Conservation (phyloP, 495 filamentous ascomycete species). For the Lasiosphaeriaceae sp. region DNA sequence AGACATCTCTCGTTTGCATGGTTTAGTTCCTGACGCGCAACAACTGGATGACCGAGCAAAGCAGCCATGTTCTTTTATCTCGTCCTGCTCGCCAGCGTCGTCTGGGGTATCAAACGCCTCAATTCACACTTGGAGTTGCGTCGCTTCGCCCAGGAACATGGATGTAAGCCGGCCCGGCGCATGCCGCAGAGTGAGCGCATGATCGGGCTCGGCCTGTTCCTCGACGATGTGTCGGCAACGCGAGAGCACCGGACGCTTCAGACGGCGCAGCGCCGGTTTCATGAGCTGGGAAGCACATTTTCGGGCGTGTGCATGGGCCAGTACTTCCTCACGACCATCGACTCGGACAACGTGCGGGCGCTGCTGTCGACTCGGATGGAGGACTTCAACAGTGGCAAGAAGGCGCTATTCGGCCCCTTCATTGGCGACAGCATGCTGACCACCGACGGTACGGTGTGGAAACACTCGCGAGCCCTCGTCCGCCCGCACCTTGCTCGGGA, state of each 20-base stretch:
- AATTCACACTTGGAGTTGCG: not conserved
- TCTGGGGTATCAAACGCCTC: not conserved
- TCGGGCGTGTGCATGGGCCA: not conserved
- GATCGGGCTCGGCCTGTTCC: not conserved
- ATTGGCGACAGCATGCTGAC: not conserved
- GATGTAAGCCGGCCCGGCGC: not conserved
- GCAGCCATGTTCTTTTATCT: not conserved
- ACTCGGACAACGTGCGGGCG: not conserved
- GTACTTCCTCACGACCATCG: not conserved
- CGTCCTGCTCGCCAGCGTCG: not conserved
- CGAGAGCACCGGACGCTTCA: not conserved
- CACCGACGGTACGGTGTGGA: not conserved
- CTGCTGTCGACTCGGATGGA: not conserved
- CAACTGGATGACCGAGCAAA: no score
- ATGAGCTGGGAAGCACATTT: not conserved
- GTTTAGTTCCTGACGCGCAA: no score
- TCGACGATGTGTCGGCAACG: not conserved
- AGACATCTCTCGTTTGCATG: no score
- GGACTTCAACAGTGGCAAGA: not conserved
- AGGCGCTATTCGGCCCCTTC: not conserved
- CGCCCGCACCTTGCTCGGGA: not conserved
- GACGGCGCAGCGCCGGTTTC: not conserved
- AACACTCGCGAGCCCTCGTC: not conserved
- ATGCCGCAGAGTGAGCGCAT: not conserved
- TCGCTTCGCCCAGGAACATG: not conserved